phyloP scores from a whole-genome alignment of 257 asterid species.

The Solanum chiquidenum region DNA sequence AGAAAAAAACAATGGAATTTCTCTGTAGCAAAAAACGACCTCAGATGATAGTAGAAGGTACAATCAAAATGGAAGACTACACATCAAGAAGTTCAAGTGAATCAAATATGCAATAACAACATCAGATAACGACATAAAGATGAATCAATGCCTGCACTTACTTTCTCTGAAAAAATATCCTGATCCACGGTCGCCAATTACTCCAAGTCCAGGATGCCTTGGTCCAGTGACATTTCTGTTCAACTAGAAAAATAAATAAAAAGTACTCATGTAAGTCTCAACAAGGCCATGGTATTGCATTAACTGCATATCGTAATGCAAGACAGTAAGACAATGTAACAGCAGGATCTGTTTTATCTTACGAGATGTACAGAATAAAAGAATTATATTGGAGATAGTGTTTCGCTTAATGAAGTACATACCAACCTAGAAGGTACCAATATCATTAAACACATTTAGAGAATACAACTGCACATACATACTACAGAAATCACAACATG shows the following conservation, averaged over 20 bases:
- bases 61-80: background rate
- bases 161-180: slow-evolving; percentile 95
- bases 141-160: slow-evolving; percentile 25
- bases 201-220: slow-evolving; percentile 88
- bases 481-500: background rate
- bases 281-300: background rate
- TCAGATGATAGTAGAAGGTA: background rate
- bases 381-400: background rate
- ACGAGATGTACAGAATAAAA: background rate
- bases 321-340: background rate
- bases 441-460: background rate
- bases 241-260: slow-evolving; percentile 32
- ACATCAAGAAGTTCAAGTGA: background rate
- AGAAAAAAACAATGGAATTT: background rate
- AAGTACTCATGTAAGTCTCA: background rate
- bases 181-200: slow-evolving; percentile 92
- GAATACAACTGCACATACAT: background rate
- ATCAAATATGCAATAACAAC: background rate
- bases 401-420: background rate
- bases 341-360: background rate
- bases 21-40: background rate
- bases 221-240: slow-evolving; percentile 82
- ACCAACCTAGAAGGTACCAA: background rate
- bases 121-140: background rate
- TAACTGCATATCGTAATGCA: background rate